Percentiles rank a stretch among this genome's conserved stretches.
These are phyloP conservation scores for Schoenoplectus triqueter DNA, from an alignment of 202 grass and related monocot species.

Conservation along the genomic window DNA sequence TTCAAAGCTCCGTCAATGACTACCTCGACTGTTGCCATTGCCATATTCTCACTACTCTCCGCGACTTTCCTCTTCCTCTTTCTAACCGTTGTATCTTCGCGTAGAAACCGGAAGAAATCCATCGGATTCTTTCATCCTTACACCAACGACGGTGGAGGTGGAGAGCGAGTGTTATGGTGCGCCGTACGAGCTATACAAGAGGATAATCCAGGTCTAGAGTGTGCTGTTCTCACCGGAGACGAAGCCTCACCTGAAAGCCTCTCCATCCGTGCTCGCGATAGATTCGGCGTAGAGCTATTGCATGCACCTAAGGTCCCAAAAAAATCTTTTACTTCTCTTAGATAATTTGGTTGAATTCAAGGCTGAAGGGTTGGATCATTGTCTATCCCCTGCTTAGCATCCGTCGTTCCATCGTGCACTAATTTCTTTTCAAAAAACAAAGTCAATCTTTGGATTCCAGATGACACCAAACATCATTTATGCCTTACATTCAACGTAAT, in stretches of 20 bases:
- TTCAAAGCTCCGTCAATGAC: slow-evolving; percentile 30
- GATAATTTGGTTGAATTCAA: neutral
- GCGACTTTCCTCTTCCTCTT: slow-evolving; percentile 4
- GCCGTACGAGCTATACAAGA: slow-evolving; percentile 77
- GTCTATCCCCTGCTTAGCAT: neutral
- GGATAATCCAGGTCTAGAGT: slow-evolving; percentile 62
- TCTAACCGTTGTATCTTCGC: neutral
- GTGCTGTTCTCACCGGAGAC: slow-evolving; percentile 76
- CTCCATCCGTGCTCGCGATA: slow-evolving; percentile 56
- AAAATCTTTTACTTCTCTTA: neutral
- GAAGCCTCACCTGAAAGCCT: slow-evolving; percentile 69
- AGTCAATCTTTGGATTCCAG: neutral
- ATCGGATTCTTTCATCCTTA: slow-evolving; percentile 90
- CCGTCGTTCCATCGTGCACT: neutral
- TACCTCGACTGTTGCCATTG: neutral
- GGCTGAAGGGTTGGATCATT: neutral
- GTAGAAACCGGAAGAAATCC: slow-evolving; percentile 25
- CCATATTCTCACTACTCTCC: neutral
- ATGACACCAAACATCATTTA: neutral
- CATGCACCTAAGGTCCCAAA: slow-evolving; percentile 56
- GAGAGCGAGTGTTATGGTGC: slow-evolving; percentile 93
- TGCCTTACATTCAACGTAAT: neutral
- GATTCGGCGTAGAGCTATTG: slow-evolving; percentile 74
- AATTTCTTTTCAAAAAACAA: neutral
- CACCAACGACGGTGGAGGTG: slow-evolving; percentile 94